A percentile compares a stretch with the other conserved stretches of the same genome.
phyloP scores from a whole-genome alignment of 1,284 basidiomycete genomes.

The Mrakiaceae sp. region DNA sequence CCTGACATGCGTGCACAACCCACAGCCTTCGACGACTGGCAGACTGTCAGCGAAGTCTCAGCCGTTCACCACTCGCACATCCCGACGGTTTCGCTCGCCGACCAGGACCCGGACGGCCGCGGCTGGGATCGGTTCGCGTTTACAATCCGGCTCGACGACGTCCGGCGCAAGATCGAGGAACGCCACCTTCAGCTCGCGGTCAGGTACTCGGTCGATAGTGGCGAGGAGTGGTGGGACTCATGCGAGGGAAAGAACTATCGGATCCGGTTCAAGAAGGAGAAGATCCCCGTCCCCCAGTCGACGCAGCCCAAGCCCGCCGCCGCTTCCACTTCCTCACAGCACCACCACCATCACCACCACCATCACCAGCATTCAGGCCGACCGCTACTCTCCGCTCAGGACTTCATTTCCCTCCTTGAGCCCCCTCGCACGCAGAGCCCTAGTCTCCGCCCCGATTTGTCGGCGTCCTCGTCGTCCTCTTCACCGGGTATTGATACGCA shows the following conservation, averaged over 20 bases:
- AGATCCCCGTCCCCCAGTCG: not conserved
- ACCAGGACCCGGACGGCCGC: constrained; percentile 18
- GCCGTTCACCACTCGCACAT: constrained; percentile 36
- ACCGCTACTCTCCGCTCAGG: too few species aligned
- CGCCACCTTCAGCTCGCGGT: constrained; percentile 56
- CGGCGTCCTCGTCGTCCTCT: too few species aligned
- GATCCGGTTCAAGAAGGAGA: constrained; percentile 36
- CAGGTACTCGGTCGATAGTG: constrained; percentile 42
- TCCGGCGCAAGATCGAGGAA: constrained; percentile 52
- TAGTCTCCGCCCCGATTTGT: too few species aligned
- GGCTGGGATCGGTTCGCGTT: constrained; percentile 41
- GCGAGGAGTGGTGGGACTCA: constrained; percentile 39
- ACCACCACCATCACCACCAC: too few species aligned
- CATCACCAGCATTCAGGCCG: too few species aligned
- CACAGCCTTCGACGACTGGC: constrained; percentile 42
- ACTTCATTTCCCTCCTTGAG: too few species aligned
- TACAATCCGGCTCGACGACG: constrained; percentile 59
- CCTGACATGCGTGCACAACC: too few species aligned
- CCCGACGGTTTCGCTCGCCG: constrained; percentile 22
- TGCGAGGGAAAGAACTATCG: constrained; percentile 38
- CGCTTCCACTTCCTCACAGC: not conserved
- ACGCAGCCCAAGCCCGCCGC: not conserved
- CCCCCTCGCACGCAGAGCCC: too few species aligned
- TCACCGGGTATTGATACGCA: too few species aligned
- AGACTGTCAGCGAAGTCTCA: constrained; percentile 43